These are phyloP conservation scores for Malus hybrid DNA, from an alignment of 331 rosid genomes.

Conservation along the genomic window DNA sequence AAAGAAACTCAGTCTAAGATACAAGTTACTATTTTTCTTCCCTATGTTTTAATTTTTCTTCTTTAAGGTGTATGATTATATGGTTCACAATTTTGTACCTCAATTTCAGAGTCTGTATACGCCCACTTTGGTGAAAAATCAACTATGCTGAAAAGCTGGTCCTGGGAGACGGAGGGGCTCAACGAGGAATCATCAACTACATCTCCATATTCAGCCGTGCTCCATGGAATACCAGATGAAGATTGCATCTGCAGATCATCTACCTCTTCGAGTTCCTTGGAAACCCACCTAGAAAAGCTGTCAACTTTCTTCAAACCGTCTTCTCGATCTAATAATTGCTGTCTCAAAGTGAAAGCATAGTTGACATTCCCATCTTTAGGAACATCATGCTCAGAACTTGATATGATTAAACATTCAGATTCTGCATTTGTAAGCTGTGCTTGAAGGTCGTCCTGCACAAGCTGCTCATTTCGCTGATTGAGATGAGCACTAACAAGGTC, in stretches of 20 bases:
- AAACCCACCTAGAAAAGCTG: slow-evolving; percentile 85
- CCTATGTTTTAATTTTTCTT: background rate
- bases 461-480: slow-evolving; percentile 31
- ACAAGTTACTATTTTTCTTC: background rate
- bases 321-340: slow-evolving; percentile 45
- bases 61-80: background rate
- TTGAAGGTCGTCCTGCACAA: slow-evolving; percentile 23
- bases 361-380: slow-evolving; percentile 39
- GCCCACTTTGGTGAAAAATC: slow-evolving; percentile 84
- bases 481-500: slow-evolving; percentile 17
- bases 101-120: slow-evolving; percentile 48
- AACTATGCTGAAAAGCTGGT: slow-evolving; percentile 72
- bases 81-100: slow-evolving; percentile 35
- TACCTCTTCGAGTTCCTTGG: slow-evolving; percentile 74
- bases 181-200: slow-evolving; percentile 62
- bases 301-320: slow-evolving; percentile 85
- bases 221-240: slow-evolving; percentile 76
- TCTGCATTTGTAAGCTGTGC: slow-evolving; percentile 34
- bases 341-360: slow-evolving; percentile 48
- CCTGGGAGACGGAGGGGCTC: slow-evolving; percentile 84
- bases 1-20: background rate
- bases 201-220: slow-evolving; percentile 60
- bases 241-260: slow-evolving; percentile 71
- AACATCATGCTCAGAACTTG: slow-evolving; percentile 27
- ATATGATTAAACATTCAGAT: slow-evolving; percentile 17